phyloP scores from a whole-genome alignment of 192 early-diverging fungal genomes.

The Gonapodya sp. region DNA sequence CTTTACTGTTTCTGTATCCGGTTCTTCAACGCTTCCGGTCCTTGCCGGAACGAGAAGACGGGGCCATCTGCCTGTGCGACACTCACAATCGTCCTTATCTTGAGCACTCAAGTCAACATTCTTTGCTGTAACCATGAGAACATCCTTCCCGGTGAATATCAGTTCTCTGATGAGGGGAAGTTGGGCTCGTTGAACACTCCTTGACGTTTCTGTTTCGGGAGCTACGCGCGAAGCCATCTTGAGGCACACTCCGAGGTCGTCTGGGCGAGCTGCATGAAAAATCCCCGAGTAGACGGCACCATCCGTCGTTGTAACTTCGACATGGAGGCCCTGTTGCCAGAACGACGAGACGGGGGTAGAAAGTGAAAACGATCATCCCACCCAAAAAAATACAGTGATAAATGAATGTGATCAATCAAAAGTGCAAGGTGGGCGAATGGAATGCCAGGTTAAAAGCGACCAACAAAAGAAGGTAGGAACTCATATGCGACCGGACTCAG shows the following conservation, averaged over 20 bases:
- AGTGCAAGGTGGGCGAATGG: no score
- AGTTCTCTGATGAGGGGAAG: conserved; percentile 31
- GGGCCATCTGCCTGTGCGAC: no score
- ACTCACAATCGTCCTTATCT: conserved; percentile 27
- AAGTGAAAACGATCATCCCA: no score
- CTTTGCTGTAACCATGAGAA: conserved; percentile 40
- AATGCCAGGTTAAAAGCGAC: no score
- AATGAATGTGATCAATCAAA: neutral
- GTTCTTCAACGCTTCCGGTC: no score
- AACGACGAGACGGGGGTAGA: neutral
- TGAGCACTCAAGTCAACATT: conserved; percentile 39
- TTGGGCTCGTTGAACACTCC: conserved; percentile 24
- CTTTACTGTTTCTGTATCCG: no score
- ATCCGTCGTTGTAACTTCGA: conserved; percentile 43
- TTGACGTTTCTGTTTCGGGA: conserved; percentile 17
- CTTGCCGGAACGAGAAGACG: no score
- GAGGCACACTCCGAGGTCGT: conserved; percentile 59
- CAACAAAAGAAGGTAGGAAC: neutral
- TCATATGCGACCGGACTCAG: no score
- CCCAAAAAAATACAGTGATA: neutral
- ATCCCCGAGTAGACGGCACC: conserved; percentile 61
- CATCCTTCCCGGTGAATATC: conserved; percentile 58
- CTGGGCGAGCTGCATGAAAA: conserved; percentile 41
- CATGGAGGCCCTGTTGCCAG: conserved; percentile 57
- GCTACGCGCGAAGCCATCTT: conserved; percentile 31